Evolutionary conservation across 2,329 filamentous ascomycete genomes (phyloP).

Genomic region (Phaeosphaeria sp.): DNA sequence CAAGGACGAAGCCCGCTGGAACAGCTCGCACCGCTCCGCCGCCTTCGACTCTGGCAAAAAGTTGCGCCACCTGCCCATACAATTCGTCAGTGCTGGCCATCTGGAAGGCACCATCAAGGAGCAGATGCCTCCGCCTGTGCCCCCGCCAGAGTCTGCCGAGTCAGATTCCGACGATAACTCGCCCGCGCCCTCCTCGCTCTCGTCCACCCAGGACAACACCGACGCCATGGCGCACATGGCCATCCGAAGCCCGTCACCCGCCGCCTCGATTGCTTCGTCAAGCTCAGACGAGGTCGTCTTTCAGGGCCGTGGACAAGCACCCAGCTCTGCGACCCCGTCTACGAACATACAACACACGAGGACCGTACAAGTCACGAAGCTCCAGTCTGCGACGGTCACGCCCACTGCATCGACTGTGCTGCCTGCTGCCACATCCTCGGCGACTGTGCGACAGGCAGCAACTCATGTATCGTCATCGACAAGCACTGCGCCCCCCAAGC

Average conservation of each 20-base stretch:
- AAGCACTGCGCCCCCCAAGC: neutral
- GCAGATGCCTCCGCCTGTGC: constrained; percentile 27
- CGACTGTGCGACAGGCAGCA: neutral
- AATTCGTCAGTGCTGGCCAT: constrained; percentile 67
- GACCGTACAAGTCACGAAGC: neutral
- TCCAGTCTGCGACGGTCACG: neutral
- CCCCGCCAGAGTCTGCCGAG: constrained; percentile 13
- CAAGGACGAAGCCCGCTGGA: constrained; percentile 66
- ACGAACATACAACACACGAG: neutral
- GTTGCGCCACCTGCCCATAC: constrained; percentile 63
- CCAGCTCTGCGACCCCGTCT: neutral
- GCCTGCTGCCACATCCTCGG: neutral
- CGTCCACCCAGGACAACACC: constrained; percentile 24
- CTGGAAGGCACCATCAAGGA: constrained; percentile 45
- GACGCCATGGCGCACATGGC: constrained; percentile 41
- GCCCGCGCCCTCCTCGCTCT: constrained; percentile 18
- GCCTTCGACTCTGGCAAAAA: constrained; percentile 56
- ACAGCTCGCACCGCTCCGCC: constrained; percentile 57
- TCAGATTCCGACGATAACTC: constrained; percentile 18
- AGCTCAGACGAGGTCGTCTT: constrained; percentile 68
- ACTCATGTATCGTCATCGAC: neutral
- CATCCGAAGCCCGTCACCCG: constrained; percentile 48
- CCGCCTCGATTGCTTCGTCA: constrained; percentile 29
- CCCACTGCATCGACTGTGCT: neutral
- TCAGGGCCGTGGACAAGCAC: constrained; percentile 33